Evolutionary conservation across 495 filamentous ascomycete genomes (phyloP).

Genomic region (Aspergillus avenaceus): DNA sequence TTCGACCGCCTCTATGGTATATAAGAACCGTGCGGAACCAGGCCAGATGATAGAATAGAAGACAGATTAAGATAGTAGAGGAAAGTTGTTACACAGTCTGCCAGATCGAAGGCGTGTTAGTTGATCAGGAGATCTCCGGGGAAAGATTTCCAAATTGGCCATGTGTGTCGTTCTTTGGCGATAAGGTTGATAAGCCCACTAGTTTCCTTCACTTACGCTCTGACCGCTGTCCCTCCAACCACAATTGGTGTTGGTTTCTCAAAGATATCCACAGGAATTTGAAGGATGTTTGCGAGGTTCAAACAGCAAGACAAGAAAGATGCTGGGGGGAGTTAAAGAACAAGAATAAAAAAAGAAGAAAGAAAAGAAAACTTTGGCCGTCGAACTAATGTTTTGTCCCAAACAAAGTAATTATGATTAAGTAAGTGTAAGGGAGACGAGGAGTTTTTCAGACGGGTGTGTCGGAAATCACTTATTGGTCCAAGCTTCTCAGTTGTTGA

Average conservation of each 20-base stretch:
- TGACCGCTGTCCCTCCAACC: not conserved
- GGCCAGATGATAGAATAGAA: not conserved
- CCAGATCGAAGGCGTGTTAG: not conserved
- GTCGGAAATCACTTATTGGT: not conserved
- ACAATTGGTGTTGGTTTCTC: too few relatives aligned
- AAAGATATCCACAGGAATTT: too few relatives aligned
- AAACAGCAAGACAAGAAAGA: too few relatives aligned
- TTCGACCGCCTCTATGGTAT: not conserved
- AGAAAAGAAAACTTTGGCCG: not conserved
- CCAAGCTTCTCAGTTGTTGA: not conserved
- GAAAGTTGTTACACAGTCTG: not conserved
- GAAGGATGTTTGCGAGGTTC: too few relatives aligned
- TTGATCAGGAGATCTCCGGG: constrained; percentile 5
- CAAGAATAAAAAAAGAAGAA: too few relatives aligned
- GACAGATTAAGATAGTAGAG: not conserved
- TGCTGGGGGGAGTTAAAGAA: too few relatives aligned
- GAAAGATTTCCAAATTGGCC: constrained; percentile 3
- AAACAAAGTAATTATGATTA: not conserved
- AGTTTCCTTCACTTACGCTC: not conserved
- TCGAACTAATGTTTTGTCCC: not conserved
- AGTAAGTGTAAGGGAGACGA: not conserved
- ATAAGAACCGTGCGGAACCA: not conserved
- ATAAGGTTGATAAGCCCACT: constrained; percentile 5
- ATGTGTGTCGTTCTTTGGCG: constrained; percentile 1
- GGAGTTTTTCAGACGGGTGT: not conserved